These are phyloP conservation scores for Trichoderma orchidacearum DNA, from an alignment of 495 filamentous ascomycete species.

Conservation along the genomic window DNA sequence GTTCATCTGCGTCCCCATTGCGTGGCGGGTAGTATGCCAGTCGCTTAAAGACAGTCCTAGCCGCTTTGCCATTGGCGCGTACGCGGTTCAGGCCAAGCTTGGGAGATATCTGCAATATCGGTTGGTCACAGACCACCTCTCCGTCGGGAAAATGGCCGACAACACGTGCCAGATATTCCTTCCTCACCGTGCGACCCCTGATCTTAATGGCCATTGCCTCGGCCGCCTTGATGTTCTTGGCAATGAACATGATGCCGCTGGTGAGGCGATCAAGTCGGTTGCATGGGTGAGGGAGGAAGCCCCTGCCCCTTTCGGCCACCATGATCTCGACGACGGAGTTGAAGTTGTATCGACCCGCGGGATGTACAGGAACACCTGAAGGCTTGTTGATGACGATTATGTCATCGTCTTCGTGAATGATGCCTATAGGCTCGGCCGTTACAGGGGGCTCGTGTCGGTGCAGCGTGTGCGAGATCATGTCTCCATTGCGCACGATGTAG, in stretches of 20 bases:
- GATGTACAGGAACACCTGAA: conserved; percentile 84
- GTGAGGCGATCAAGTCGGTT: conserved; percentile 91
- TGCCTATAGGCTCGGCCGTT: conserved; percentile 58
- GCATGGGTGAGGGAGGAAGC: conserved; percentile 66
- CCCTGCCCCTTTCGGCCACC: conserved; percentile 56
- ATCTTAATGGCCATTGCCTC: conserved; percentile 63
- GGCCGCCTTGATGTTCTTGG: conserved; percentile 66
- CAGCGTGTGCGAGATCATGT: conserved; percentile 81
- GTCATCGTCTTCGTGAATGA: conserved; percentile 81
- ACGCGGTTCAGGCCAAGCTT: conserved; percentile 92
- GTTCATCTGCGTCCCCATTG: conserved; percentile 6
- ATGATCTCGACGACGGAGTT: conserved; percentile 92
- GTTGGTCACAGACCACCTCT: conserved; percentile 77
- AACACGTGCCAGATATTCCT: conserved; percentile 89
- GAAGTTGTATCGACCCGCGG: conserved; percentile 88
- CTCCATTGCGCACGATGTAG: conserved; percentile 36
- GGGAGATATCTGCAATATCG: conserved; percentile 85
- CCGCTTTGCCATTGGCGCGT: conserved; percentile 78
- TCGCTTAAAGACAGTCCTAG: conserved; percentile 78
- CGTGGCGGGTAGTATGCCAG: conserved; percentile 69
- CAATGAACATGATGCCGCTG: conserved; percentile 95
- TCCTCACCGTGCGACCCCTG: conserved; percentile 61
- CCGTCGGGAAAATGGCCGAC: conserved; percentile 79
- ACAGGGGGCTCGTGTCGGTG: conserved; percentile 95
- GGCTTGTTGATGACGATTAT: conserved; percentile 96